Base-by-base conservation (phyloP, 2,329 filamentous ascomycete genomes). In the Colletotrichum aenigma region DNA sequence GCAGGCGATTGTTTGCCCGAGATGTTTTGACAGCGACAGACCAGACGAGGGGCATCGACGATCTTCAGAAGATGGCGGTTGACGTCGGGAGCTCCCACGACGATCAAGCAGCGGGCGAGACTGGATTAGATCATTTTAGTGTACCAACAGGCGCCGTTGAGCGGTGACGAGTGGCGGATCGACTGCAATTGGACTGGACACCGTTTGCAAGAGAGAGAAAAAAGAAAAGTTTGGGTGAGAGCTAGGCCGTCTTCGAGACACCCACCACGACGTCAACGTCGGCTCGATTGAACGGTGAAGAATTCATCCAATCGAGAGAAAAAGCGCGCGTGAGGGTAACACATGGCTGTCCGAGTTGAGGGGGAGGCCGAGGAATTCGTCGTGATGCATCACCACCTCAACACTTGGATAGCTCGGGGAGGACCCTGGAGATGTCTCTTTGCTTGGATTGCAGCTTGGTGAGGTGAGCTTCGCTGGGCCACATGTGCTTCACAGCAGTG, bases 81-180 rank as follows among this genome's bases (percentile, higher is more conserved):
- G 61, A 71, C 38, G 55, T 75, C 61, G 62, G 38, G 36, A 66
- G 48, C 52, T 75, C 24, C 56, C 32, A 36, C 30, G 58, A 65
- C 64, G 28, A 73, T 75, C 62, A 56, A 30, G 21, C 43, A 21
- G 38, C 18, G 69, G 43, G 38, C 62, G 62, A 64, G 58, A 68
- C 70, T 55, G 43, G 12, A 60, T 60, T 62, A 15, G 32, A 18
- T 68, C 55, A 66, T 62, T 18, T 48, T 38, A n/a, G 30, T 34
- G 69, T 32, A 56, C 55, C 30, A 36, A 67, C 28, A 62, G 38
- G 58, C 36, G n/a, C 30, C 62, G 43, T 68, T 73, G 64, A 68
- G 69, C 70, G 70, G 73, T 75, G 73, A 75, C 64, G 34, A 28
- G 58, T 75, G 64, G 62, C 70, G 70, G 62, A 30, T 36, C 16